phyloP scores from a whole-genome alignment of 805 yeast genomes.

The Teunomyces panamensis region DNA sequence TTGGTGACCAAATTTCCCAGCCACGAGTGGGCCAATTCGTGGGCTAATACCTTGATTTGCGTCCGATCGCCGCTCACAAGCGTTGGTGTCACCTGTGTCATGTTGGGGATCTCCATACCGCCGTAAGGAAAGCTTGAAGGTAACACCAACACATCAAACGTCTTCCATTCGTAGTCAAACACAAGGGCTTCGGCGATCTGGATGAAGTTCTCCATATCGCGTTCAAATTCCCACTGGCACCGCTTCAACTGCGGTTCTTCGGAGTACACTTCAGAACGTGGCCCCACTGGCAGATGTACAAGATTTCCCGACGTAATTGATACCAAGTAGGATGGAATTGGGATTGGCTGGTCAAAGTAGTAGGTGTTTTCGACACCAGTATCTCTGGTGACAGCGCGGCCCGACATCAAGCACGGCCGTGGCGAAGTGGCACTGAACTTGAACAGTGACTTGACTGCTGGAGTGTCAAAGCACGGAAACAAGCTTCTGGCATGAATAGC shows the following conservation, averaged over 20 bases:
- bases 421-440: conserved; percentile 58
- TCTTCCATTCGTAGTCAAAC: conserved; percentile 81
- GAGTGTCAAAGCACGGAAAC: conserved; percentile 90
- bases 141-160: conserved; percentile 74
- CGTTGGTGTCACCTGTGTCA: conserved; percentile 89
- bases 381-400: conserved; percentile 38
- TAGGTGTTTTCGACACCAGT: conserved; percentile 27
- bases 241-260: conserved; percentile 68
- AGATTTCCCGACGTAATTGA: conserved; percentile 86
- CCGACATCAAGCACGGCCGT: conserved; percentile 72
- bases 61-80: conserved; percentile 79
- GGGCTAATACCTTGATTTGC: conserved; percentile 87
- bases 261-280: conserved; percentile 78
- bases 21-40: conserved; percentile 92
- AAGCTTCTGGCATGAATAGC: conserved; percentile 87
- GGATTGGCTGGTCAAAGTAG: conserved; percentile 67
- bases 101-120: conserved; percentile 93
- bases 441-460: conserved; percentile 71
- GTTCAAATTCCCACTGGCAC: conserved; percentile 76
- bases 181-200: conserved; percentile 72
- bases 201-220: conserved; percentile 79
- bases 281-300: conserved; percentile 67
- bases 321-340: conserved; percentile 81
- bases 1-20: conserved; percentile 88
- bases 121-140: conserved; percentile 84